A percentile compares a stretch with the other conserved stretches of the same genome.
Evolutionary conservation across 306 rosid genomes (phyloP).

Genomic region (Castanospermum australe): DNA sequence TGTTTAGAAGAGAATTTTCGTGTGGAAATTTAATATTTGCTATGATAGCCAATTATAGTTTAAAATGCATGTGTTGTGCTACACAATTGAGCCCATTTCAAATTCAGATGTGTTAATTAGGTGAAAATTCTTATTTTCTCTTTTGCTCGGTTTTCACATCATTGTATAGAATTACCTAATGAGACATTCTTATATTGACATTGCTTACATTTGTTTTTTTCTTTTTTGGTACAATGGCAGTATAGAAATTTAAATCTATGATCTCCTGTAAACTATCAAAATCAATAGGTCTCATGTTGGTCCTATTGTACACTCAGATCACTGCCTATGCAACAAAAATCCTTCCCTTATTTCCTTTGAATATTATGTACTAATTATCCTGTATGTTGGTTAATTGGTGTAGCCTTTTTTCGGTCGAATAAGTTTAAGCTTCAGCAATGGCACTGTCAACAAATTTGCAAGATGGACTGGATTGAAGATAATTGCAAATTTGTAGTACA

Average conservation of each 20-base stretch:
- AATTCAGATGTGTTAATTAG: not conserved
- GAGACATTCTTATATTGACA: not conserved
- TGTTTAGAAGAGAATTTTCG: not conserved
- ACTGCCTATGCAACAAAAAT: not conserved
- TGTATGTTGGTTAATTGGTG: not conserved
- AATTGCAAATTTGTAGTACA: no score
- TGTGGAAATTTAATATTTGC: not conserved
- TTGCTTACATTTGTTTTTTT: not conserved
- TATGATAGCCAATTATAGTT: not conserved
- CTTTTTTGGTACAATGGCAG: no score
- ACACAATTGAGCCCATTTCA: not conserved
- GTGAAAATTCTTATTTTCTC: not conserved
- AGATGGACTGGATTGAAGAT: not conserved
- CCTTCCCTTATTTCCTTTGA: not conserved
- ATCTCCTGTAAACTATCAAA: no score
- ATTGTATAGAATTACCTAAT: not conserved
- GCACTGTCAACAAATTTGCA: not conserved
- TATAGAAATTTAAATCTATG: no score
- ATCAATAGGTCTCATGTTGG: not conserved
- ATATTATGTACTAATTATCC: not conserved
- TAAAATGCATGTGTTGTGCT: not conserved
- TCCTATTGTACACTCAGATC: not conserved
- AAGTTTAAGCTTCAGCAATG: not conserved
- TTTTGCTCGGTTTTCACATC: not conserved
- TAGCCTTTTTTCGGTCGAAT: not conserved